Conservation (phyloP, 129 eudicot genomes). For the Mikania micrantha region DNA sequence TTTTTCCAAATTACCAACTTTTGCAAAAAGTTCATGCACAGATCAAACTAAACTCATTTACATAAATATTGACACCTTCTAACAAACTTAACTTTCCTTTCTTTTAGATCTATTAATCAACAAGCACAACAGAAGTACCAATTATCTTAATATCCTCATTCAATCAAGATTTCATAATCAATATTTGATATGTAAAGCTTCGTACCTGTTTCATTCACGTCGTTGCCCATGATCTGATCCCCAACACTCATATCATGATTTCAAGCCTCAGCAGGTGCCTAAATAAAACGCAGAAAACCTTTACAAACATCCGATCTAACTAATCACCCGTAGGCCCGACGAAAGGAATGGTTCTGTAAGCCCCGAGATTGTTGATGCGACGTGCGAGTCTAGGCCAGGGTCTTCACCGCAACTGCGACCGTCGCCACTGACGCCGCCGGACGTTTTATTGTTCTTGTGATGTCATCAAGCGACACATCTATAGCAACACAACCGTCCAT, state of each 20-base stretch:
- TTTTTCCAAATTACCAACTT: constrained; percentile 89
- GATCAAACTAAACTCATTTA: constrained; percentile 1
- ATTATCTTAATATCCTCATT: constrained; percentile 85
- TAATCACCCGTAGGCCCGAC: constrained; percentile 39
- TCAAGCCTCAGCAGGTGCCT: constrained; percentile 84
- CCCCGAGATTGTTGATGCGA: constrained; percentile 57
- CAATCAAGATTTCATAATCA: constrained; percentile 88
- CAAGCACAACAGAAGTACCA: background rate
- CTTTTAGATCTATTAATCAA: background rate
- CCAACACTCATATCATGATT: constrained; percentile 58
- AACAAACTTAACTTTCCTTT: background rate
- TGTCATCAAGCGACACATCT: constrained; percentile 83
- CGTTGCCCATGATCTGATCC: constrained; percentile 46
- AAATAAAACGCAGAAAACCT: constrained; percentile 18
- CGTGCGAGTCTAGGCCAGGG: constrained; percentile 84
- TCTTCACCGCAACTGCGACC: constrained; percentile 48
- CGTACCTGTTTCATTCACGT: constrained; percentile 73
- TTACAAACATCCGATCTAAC: constrained; percentile 29
- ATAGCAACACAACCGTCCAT: constrained; percentile 80
- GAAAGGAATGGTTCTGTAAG: constrained; percentile 79
- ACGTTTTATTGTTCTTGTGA: constrained; percentile 78
- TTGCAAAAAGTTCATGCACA: constrained; percentile 82
- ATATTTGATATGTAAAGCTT: constrained; percentile 82
- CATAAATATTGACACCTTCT: background rate
- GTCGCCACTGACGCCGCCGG: constrained; percentile 44